Evolutionary conservation across 2,329 filamentous ascomycete species (phyloP).

Genomic region (Podosphaera fusca): DNA sequence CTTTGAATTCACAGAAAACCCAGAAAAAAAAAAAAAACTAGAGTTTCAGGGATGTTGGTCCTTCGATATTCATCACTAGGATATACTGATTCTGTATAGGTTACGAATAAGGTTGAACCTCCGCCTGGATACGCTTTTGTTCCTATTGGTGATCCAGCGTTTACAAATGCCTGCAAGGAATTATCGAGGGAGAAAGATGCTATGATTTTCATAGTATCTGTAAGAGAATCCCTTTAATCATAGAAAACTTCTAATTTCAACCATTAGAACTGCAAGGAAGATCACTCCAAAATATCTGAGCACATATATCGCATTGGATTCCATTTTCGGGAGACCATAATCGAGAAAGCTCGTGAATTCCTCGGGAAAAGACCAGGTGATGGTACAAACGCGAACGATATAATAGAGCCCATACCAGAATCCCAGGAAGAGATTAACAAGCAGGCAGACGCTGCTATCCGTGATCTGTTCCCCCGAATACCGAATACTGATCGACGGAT

Average conservation of each 20-base stretch:
- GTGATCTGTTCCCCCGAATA: conserved; percentile 41
- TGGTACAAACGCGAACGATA: conserved; percentile 9
- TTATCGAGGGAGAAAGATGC: conserved; percentile 36
- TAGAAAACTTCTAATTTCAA: neutral
- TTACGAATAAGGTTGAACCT: conserved; percentile 26
- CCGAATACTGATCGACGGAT: conserved; percentile 38
- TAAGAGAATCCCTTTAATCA: conserved; percentile 17
- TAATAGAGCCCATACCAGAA: conserved; percentile 34
- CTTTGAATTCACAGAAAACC: conserved; percentile 41
- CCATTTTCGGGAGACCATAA: conserved; percentile 34
- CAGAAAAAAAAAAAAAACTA: conserved; percentile 37
- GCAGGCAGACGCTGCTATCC: conserved; percentile 37
- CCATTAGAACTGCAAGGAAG: conserved; percentile 8
- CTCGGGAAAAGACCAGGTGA: conserved; percentile 14
- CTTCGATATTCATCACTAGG: neutral
- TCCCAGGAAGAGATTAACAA: conserved; percentile 35
- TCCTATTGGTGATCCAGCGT: conserved; percentile 34
- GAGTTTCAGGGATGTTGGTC: conserved; percentile 30
- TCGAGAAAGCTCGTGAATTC: conserved; percentile 27
- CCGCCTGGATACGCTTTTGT: conserved; percentile 40
- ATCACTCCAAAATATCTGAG: conserved; percentile 13
- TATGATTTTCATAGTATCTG: conserved; percentile 44
- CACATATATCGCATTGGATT: conserved; percentile 37
- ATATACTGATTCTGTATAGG: conserved; percentile 18
- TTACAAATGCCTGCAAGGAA: conserved; percentile 40